Conservation (phyloP, 192 early-diverging fungal genomes). For the Neocallimastix lanati region DNA sequence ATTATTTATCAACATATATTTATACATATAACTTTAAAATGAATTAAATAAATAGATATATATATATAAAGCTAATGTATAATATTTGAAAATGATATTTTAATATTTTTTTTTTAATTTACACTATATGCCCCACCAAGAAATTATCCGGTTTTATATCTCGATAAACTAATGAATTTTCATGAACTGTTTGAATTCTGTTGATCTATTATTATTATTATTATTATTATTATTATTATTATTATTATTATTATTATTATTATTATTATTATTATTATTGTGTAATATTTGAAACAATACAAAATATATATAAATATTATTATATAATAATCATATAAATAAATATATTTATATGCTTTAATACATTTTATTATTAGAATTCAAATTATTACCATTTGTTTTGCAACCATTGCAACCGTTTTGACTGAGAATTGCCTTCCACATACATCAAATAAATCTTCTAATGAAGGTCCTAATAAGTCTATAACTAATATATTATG, state of each 20-base stretch:
- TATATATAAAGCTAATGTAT: too few relatives aligned
- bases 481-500: slow-evolving; percentile 91
- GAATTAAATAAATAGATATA: too few relatives aligned
- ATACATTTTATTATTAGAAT: too few relatives aligned
- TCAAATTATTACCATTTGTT: slow-evolving; percentile 73
- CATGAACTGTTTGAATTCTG: slow-evolving; percentile 82
- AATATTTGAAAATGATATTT: not conserved
- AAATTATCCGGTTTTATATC: slow-evolving; percentile 99
- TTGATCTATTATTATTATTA: not conserved
- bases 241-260: too few relatives aligned
- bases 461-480: slow-evolving; percentile 76
- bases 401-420: slow-evolving; percentile 88
- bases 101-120: not conserved
- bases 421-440: slow-evolving; percentile 75
- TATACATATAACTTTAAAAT: too few relatives aligned
- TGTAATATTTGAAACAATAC: too few relatives aligned
- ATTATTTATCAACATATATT: too few relatives aligned
- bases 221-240: too few relatives aligned
- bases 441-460: slow-evolving; percentile 94
- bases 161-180: slow-evolving; percentile 85
- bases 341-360: too few relatives aligned
- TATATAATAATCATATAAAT: too few relatives aligned
- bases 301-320: too few relatives aligned
- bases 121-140: slow-evolving; percentile 53
- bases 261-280: too few relatives aligned